Percentiles rank a stretch among this genome's conserved stretches.
These are phyloP conservation scores for Spizellomyces punctatus DNA, from an alignment of 192 early-diverging fungal species.

Conservation along the genomic window DNA sequence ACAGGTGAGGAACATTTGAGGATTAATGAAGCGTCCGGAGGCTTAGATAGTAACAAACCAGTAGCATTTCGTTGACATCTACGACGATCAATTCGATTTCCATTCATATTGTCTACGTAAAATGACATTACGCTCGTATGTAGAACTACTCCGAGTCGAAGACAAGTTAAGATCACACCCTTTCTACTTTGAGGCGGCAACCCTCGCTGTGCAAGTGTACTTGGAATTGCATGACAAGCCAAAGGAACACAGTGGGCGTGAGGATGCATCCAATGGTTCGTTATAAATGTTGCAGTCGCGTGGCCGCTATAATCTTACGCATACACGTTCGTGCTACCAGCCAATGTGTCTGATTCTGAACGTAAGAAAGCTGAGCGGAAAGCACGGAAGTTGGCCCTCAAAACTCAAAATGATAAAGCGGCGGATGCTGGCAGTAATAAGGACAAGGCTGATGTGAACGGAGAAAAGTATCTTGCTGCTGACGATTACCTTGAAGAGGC, in stretches of 20 bases:
- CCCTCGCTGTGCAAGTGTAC: slow-evolving; percentile 70
- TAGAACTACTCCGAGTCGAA: slow-evolving; percentile 79
- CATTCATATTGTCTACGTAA: slow-evolving; percentile 92
- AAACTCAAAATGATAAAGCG: slow-evolving; percentile 38
- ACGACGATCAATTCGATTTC: slow-evolving; percentile 96
- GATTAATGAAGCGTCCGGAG: too few species aligned
- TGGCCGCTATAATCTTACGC: neutral
- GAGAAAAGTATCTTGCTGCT: slow-evolving; percentile 65
- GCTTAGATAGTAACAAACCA: too few species aligned
- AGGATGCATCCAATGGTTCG: slow-evolving; percentile 45
- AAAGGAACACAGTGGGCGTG: slow-evolving; percentile 43
- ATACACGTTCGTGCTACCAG: slow-evolving; percentile 30
- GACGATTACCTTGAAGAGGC: slow-evolving; percentile 74
- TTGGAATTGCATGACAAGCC: slow-evolving; percentile 59
- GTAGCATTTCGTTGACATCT: slow-evolving; percentile 76
- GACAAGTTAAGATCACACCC: slow-evolving; percentile 72
- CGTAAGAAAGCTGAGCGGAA: slow-evolving; percentile 78
- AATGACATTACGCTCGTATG: slow-evolving; percentile 82
- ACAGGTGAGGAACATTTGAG: slow-evolving; percentile 41
- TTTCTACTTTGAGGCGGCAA: slow-evolving; percentile 74
- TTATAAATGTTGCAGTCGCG: neutral
- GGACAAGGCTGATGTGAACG: slow-evolving; percentile 65
- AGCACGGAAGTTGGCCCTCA: slow-evolving; percentile 73
- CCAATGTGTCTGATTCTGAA: slow-evolving; percentile 70
- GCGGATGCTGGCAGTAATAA: slow-evolving; percentile 40